Conservation (phyloP, 257 asterid species). For the Ocimum tenuiflorum region DNA sequence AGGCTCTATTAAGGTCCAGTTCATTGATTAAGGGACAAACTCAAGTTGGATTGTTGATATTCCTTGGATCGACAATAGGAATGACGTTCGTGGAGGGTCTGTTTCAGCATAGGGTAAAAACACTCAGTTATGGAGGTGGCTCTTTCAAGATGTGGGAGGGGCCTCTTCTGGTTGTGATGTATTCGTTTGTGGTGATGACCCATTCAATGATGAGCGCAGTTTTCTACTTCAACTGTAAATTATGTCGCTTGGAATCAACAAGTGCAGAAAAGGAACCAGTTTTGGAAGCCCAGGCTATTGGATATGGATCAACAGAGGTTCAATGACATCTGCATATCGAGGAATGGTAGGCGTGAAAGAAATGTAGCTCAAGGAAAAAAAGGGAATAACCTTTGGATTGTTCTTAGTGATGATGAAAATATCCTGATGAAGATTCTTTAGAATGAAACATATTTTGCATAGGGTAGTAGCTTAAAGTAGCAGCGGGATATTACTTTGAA, state of each 20-base stretch:
- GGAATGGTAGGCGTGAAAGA: background rate
- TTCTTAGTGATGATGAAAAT: background rate
- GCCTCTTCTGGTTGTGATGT: constrained; percentile 79
- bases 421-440: constrained; percentile 24
- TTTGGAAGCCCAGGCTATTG: constrained; percentile 46
- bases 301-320: constrained; percentile 33
- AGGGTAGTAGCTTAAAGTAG: background rate
- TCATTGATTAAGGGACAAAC: constrained; percentile 74
- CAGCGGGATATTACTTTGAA: background rate
- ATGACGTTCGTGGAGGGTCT: constrained; percentile 84
- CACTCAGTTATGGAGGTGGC: constrained; percentile 86
- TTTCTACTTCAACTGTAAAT: constrained; percentile 93
- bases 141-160: constrained; percentile 96
- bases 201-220: constrained; percentile 88
- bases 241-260: constrained; percentile 61
- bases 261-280: constrained; percentile 46
- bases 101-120: constrained; percentile 85
- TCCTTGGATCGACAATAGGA: constrained; percentile 83
- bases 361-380: background rate
- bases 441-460: background rate
- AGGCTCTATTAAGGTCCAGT: constrained; percentile 73
- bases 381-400: background rate
- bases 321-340: constrained; percentile 21
- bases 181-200: constrained; percentile 66
- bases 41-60: constrained; percentile 83